A percentile compares a stretch with the other conserved stretches of the same genome.
Evolutionary conservation across 495 filamentous ascomycete species (phyloP).

Genomic region (Talaromyces ruber): DNA sequence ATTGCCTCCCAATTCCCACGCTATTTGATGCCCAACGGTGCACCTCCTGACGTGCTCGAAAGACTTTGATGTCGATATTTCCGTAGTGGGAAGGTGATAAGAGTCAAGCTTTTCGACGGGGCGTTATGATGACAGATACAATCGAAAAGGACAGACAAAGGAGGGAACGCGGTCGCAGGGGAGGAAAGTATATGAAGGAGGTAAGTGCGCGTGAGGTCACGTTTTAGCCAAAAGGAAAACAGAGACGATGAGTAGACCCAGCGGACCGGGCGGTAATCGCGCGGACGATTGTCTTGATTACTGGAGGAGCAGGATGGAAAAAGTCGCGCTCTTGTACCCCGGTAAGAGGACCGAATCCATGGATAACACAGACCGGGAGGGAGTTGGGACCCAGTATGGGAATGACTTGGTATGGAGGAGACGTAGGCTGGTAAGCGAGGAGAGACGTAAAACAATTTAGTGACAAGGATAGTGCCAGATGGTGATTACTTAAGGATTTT

Average conservation of each 20-base stretch:
- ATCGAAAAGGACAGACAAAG: not conserved
- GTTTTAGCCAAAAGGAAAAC: not conserved
- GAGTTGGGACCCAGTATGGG: not conserved
- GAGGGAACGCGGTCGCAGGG: not conserved
- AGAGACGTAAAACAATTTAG: not conserved
- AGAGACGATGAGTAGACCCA: not conserved
- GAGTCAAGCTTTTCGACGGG: not conserved
- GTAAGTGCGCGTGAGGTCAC: not conserved
- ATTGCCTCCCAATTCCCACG: not conserved
- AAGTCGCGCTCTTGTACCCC: constrained; percentile 4
- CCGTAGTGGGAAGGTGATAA: not conserved
- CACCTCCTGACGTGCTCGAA: not conserved
- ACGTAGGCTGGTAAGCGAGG: not conserved
- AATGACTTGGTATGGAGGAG: not conserved
- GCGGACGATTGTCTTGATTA: not conserved
- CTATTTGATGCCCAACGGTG: not conserved
- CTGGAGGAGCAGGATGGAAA: not conserved
- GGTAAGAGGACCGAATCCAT: constrained; percentile 4
- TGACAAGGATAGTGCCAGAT: not conserved
- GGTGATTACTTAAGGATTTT: constrained; percentile 2
- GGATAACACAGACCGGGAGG: not conserved
- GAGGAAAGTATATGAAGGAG: not conserved
- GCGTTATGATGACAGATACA: not conserved
- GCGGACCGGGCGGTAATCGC: constrained; percentile 1
- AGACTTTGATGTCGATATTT: not conserved